These are phyloP conservation scores for Sabuloglossum arenarium DNA, from an alignment of 495 filamentous ascomycete genomes.

Conservation along the genomic window DNA sequence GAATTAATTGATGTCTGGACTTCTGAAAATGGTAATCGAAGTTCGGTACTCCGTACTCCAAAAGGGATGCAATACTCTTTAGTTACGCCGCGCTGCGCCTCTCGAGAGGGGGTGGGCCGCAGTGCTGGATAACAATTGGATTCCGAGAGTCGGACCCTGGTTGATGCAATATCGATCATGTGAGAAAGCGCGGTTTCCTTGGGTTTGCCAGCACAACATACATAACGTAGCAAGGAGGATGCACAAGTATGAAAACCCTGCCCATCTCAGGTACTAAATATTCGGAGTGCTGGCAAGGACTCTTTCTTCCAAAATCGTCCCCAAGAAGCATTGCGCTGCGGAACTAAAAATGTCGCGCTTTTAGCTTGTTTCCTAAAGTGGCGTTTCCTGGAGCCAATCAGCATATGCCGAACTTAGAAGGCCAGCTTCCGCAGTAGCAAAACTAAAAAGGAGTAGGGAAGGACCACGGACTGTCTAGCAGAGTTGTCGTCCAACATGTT, in stretches of 20 bases:
- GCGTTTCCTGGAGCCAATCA: neutral
- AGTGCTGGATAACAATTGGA: neutral
- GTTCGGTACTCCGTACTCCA: too few species aligned
- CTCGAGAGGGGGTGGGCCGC: neutral
- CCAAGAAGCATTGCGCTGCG: neutral
- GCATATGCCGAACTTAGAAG: neutral
- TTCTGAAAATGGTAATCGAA: neutral
- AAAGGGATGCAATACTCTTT: neutral
- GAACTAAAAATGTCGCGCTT: constrained; percentile 1
- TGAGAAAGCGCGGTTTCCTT: neutral
- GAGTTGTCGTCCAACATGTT: too few species aligned
- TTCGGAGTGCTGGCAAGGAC: too few species aligned
- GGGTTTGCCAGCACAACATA: constrained; percentile 2
- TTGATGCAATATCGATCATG: neutral
- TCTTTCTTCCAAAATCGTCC: too few species aligned
- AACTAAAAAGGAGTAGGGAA: neutral
- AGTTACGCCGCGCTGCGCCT: neutral
- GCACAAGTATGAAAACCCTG: neutral
- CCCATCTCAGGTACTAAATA: neutral
- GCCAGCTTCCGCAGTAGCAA: neutral
- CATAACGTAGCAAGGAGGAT: neutral
- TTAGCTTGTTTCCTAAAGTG: neutral
- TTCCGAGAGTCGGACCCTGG: neutral
- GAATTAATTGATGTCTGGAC: neutral
- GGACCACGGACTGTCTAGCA: neutral